Percentiles rank a stretch among this genome's conserved stretches.
Conservation (phyloP, 805 yeast species). For the Saccharomycopsis fibuligera region DNA sequence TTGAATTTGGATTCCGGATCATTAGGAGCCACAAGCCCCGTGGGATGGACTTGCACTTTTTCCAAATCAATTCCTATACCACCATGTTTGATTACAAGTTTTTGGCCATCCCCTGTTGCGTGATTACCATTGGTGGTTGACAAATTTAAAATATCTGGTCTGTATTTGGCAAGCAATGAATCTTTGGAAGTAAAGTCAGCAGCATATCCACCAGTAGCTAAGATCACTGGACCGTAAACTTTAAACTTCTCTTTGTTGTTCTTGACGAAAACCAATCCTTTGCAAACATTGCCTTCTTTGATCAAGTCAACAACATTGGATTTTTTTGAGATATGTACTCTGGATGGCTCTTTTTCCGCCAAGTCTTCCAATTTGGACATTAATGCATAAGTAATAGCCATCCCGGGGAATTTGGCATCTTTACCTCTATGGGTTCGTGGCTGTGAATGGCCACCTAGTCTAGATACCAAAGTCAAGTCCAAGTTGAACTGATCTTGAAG, state of each 20-base stretch:
- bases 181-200: constrained; percentile 47
- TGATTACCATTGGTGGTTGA: constrained; percentile 59
- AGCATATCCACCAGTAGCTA: constrained; percentile 64
- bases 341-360: constrained; percentile 37
- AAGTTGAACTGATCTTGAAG: constrained; percentile 55
- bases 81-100: constrained; percentile 42
- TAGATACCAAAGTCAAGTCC: constrained; percentile 61
- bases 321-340: constrained; percentile 35
- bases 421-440: constrained; percentile 79
- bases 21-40: constrained; percentile 51
- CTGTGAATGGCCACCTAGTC: constrained; percentile 76
- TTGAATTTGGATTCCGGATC: constrained; percentile 45
- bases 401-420: constrained; percentile 58
- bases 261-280: constrained; percentile 20
- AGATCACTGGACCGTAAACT: constrained; percentile 46
- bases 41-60: constrained; percentile 63
- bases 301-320: constrained; percentile 39
- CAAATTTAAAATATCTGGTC: constrained; percentile 50
- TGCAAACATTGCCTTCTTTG: constrained; percentile 25
- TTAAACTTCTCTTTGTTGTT: constrained; percentile 19
- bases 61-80: constrained; percentile 58
- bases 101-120: constrained; percentile 61
- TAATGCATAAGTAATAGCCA: constrained; percentile 53
- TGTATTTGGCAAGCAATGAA: constrained; percentile 45
- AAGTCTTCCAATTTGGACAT: constrained; percentile 43